Percentiles rank a stretch among this genome's conserved stretches.
Evolutionary conservation across 805 yeast species (phyloP).

Genomic region (Ogataea philodendri): DNA sequence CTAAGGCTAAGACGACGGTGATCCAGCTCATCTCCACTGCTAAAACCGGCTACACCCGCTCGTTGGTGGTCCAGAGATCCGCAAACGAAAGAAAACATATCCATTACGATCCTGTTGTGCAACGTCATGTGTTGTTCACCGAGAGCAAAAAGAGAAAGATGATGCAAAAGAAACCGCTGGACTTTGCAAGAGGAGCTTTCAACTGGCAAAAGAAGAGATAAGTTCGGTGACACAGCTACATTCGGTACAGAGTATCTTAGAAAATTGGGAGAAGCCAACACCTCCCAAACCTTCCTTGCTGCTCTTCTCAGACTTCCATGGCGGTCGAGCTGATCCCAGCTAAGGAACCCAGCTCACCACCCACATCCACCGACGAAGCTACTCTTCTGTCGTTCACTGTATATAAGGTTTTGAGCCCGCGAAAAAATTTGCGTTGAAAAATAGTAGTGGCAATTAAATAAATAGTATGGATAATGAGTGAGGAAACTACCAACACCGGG

Average conservation of each 20-base stretch:
- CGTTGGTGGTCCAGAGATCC: constrained; percentile 77
- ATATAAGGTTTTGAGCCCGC: constrained; percentile 14
- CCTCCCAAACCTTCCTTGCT: too few relatives aligned
- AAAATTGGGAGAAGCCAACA: too few relatives aligned
- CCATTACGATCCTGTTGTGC: constrained; percentile 82
- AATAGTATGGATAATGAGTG: constrained; percentile 12
- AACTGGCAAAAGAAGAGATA: constrained; percentile 35
- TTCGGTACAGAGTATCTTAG: too few relatives aligned
- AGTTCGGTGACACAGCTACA: background rate
- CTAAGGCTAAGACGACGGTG: constrained; percentile 76
- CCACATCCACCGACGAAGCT: too few relatives aligned
- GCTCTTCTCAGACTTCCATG: too few relatives aligned
- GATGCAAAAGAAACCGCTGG: constrained; percentile 50
- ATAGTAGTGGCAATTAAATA: constrained; percentile 12
- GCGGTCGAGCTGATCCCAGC: too few relatives aligned
- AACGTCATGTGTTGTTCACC: constrained; percentile 86
- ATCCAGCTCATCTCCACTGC: constrained; percentile 87
- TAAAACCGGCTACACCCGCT: constrained; percentile 82
- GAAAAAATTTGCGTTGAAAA: constrained; percentile 13
- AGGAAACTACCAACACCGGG: constrained; percentile 3
- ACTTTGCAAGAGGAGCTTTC: constrained; percentile 45
- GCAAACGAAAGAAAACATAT: constrained; percentile 77
- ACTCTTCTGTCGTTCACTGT: too few relatives aligned
- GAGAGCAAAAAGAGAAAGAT: constrained; percentile 84
- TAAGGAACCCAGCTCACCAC: too few relatives aligned